phyloP scores from a whole-genome alignment of 805 yeast genomes.

The Candida palmyrensis region DNA sequence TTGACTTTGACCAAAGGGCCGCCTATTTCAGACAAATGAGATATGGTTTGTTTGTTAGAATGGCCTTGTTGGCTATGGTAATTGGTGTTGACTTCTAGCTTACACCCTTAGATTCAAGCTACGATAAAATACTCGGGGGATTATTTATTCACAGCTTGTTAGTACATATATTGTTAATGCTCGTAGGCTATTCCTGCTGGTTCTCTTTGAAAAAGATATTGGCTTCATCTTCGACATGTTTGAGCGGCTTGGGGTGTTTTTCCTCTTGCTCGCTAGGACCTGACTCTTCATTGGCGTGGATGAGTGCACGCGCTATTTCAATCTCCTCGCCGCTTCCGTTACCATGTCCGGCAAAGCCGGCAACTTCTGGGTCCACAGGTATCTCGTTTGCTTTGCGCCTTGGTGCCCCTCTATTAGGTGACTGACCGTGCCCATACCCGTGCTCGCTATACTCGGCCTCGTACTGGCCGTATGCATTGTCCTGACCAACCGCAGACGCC shows the following conservation, averaged over 20 bases:
- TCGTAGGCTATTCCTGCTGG: conserved; percentile 4
- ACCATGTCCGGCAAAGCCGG: conserved; percentile 39
- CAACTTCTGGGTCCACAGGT: conserved; percentile 58
- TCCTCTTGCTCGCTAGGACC: conserved; percentile 4
- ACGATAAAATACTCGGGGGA: neutral
- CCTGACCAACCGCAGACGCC: conserved; percentile 24
- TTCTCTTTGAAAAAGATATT: conserved; percentile 15
- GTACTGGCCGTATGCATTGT: conserved; percentile 12
- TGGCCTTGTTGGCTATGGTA: conserved; percentile 98
- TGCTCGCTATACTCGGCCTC: conserved; percentile 5
- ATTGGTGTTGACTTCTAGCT: conserved; percentile 83
- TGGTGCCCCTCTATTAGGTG: conserved; percentile 6
- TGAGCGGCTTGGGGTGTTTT: conserved; percentile 6
- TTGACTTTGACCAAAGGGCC: conserved; percentile 98
- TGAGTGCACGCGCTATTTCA: conserved; percentile 61
- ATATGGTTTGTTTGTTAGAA: conserved; percentile 95
- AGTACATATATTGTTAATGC: conserved; percentile 1
- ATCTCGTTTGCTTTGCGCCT: conserved; percentile 26
- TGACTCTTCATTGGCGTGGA: conserved; percentile 46
- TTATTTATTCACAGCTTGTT: neutral
- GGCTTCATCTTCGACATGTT: conserved; percentile 10
- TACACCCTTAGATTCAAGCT: neutral
- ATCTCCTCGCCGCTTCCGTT: conserved; percentile 48
- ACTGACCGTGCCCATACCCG: neutral
- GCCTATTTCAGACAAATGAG: conserved; percentile 99